A percentile compares a stretch with the other conserved stretches of the same genome.
phyloP scores from a whole-genome alignment of 129 eudicot genomes.

The Pulicaria dysenterica region DNA sequence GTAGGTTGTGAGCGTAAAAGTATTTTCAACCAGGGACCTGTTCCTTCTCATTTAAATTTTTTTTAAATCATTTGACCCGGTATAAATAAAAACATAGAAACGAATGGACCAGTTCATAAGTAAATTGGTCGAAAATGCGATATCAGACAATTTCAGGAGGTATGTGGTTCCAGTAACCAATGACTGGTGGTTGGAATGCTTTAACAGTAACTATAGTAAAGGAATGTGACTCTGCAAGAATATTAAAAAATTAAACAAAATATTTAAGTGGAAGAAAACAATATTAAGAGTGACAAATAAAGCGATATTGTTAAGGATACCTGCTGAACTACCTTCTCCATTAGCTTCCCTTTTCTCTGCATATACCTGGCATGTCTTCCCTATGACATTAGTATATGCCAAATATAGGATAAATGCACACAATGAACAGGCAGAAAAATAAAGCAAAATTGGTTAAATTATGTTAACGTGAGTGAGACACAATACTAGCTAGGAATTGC shows the following conservation, averaged over 20 bases:
- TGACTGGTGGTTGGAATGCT: constrained; percentile 13
- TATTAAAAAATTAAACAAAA: not conserved
- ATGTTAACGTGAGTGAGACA: not conserved
- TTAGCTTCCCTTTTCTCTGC: constrained; percentile 37
- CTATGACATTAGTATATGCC: constrained; percentile 33
- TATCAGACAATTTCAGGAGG: constrained; percentile 5
- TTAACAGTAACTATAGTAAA: not conserved
- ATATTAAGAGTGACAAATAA: constrained; percentile 13
- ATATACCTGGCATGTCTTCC: constrained; percentile 49
- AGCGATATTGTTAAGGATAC: constrained; percentile 32
- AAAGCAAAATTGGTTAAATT: constrained; percentile 7
- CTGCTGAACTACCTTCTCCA: constrained; percentile 48
- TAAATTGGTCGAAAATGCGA: not conserved
- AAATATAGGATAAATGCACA: constrained; percentile 17
- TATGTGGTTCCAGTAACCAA: not conserved
- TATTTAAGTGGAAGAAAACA: not conserved
- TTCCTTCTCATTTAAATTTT: not conserved
- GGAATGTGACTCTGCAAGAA: not conserved
- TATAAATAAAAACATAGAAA: not conserved
- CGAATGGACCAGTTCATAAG: not conserved
- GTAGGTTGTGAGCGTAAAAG: not conserved
- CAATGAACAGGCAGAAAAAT: constrained; percentile 9
- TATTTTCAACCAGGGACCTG: not conserved
- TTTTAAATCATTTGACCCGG: not conserved
- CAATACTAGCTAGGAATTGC: constrained; percentile 14